Evolutionary conservation across 1,284 basidiomycete genomes (phyloP).

Genomic region (Sanguinoderma infundibulare): DNA sequence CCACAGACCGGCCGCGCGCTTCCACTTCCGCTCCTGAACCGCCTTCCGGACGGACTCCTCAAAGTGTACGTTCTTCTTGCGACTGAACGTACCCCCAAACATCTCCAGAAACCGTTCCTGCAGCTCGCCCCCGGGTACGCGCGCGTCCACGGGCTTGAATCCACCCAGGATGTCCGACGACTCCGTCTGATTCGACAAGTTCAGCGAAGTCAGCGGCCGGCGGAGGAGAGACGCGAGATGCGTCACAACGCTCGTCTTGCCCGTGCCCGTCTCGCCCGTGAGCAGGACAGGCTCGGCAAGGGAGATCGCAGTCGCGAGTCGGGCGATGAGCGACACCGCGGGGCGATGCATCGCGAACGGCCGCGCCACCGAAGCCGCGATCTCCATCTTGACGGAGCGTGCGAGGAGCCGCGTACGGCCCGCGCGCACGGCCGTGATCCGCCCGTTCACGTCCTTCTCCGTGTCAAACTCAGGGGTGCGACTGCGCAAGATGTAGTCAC

Average conservation of each 20-base stretch:
- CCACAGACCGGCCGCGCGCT: slow-evolving; percentile 85
- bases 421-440: slow-evolving; percentile 54
- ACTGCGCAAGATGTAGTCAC: slow-evolving; percentile 57
- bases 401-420: slow-evolving; percentile 63
- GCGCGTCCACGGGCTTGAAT: slow-evolving; percentile 92
- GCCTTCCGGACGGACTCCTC: slow-evolving; percentile 87
- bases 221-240: slow-evolving; percentile 85
- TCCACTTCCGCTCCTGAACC: slow-evolving; percentile 86
- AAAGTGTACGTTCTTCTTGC: slow-evolving; percentile 89
- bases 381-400: slow-evolving; percentile 41
- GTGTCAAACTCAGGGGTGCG: slow-evolving; percentile 72
- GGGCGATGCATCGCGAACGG: slow-evolving; percentile 94
- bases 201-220: slow-evolving; percentile 85
- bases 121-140: slow-evolving; percentile 76
- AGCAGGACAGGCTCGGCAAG: slow-evolving; percentile 87
- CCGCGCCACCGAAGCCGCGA: slow-evolving; percentile 41
- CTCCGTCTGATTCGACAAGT: slow-evolving; percentile 97
- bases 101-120: slow-evolving; percentile 83
- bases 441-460: slow-evolving; percentile 70
- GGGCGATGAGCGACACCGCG: slow-evolving; percentile 81
- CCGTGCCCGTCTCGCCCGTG: slow-evolving; percentile 98
- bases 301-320: slow-evolving; percentile 78
- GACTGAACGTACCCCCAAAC: slow-evolving; percentile 89
- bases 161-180: slow-evolving; percentile 94
- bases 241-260: slow-evolving; percentile 94